Percentiles rank a stretch among this genome's conserved stretches.
These are phyloP conservation scores for Lipomyces orientalis DNA, from an alignment of 805 yeast species.

Conservation along the genomic window DNA sequence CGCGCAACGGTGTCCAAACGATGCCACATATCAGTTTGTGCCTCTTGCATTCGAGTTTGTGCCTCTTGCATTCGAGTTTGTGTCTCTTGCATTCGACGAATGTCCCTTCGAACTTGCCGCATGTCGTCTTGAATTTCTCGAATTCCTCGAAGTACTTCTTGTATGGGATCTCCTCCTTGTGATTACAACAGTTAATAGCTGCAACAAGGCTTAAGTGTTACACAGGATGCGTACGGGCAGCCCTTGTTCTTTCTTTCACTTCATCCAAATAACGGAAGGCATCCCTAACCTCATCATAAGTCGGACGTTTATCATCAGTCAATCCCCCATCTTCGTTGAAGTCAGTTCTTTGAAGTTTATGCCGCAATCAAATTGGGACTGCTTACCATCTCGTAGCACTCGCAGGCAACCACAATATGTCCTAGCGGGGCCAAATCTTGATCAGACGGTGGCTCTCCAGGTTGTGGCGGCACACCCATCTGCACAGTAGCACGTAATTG, in stretches of 20 bases:
- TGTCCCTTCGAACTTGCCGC: background rate
- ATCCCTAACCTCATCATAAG: background rate
- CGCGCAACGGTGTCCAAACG: slow-evolving; percentile 6
- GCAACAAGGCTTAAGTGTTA: background rate
- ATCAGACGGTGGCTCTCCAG: slow-evolving; percentile 9
- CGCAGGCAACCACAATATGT: background rate
- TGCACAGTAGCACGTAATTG: slow-evolving; percentile 5
- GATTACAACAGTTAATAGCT: background rate
- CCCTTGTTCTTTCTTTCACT: slow-evolving; percentile 2
- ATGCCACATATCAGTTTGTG: slow-evolving; percentile 3
- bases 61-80: no score
- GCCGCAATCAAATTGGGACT: background rate
- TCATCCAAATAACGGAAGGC: slow-evolving; percentile 6
- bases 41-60: background rate
- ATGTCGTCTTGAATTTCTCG: slow-evolving; percentile 5
- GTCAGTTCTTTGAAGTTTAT: background rate
- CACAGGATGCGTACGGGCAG: background rate
- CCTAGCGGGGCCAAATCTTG: slow-evolving; percentile 2
- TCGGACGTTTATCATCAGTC: slow-evolving; percentile 1
- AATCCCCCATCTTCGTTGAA: slow-evolving; percentile 1
- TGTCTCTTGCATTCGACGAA: background rate
- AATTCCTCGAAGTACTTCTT: slow-evolving; percentile 5
- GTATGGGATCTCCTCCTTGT: slow-evolving; percentile 2
- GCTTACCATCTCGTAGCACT: background rate
- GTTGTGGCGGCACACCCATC: background rate